Evolutionary conservation across 208 protist genomes (phyloP).

Genomic region (Crithidia bombi): DNA sequence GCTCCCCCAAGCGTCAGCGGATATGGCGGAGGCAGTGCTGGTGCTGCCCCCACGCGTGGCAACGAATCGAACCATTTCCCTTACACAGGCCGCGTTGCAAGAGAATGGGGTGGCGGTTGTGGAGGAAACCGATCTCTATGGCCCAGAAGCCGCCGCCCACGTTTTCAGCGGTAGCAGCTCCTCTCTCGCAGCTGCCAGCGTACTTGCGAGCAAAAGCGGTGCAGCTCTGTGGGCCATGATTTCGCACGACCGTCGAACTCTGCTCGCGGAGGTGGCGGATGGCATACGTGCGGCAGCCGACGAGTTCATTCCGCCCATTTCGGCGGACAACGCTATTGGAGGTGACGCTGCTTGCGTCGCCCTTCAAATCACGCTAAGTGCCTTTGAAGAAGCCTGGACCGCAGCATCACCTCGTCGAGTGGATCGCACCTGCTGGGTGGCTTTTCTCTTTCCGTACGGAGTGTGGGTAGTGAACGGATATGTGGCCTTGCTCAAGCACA

Average conservation of each 20-base stretch:
- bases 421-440: slow-evolving; percentile 44
- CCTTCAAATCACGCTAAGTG: slow-evolving; percentile 37
- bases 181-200: slow-evolving; percentile 28
- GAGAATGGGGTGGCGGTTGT: slow-evolving; percentile 32
- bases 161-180: slow-evolving; percentile 29
- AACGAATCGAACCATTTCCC: slow-evolving; percentile 32
- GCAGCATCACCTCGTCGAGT: slow-evolving; percentile 40
- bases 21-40: slow-evolving; percentile 45
- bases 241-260: background rate
- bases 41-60: slow-evolving; percentile 60
- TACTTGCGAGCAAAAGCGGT: slow-evolving; percentile 21
- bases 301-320: slow-evolving; percentile 21
- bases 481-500: slow-evolving; percentile 52
- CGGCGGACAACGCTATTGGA: slow-evolving; percentile 39
- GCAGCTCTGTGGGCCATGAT: slow-evolving; percentile 25
- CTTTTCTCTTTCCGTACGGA: slow-evolving; percentile 41
- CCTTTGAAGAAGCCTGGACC: slow-evolving; percentile 48
- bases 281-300: slow-evolving; percentile 15
- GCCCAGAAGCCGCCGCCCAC: slow-evolving; percentile 29
- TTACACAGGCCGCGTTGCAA: slow-evolving; percentile 39
- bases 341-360: slow-evolving; percentile 40
- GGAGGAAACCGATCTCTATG: slow-evolving; percentile 43
- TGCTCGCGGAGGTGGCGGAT: slow-evolving; percentile 39
- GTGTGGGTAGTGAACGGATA: slow-evolving; percentile 84
- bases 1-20: slow-evolving; percentile 23